These are phyloP conservation scores for Colletotrichum endophyticum DNA, from an alignment of 2,329 filamentous ascomycete species.

Conservation along the genomic window DNA sequence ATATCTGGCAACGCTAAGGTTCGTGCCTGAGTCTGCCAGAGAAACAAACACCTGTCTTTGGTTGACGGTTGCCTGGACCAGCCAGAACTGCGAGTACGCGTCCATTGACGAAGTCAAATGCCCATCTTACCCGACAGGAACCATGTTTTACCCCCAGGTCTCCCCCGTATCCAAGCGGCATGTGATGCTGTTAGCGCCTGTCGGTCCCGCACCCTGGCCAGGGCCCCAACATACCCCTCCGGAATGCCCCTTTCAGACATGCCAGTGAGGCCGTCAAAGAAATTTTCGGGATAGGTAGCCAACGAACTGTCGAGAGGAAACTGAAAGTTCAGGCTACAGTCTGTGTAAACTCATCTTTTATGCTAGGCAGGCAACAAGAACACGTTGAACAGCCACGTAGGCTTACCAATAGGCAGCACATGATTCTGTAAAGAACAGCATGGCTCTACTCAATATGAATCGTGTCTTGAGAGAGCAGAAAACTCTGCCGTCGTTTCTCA, in stretches of 20 bases:
- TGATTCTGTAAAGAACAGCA: not conserved
- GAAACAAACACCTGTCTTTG: not conserved
- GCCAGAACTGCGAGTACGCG: not conserved
- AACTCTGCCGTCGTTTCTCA: not conserved
- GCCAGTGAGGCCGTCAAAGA: not conserved
- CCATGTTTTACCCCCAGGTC: conserved; percentile 5
- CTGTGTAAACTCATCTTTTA: not conserved
- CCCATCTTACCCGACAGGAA: not conserved
- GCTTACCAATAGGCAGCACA: not conserved
- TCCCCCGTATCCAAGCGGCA: not conserved
- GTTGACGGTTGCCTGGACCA: not conserved
- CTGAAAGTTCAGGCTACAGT: not conserved
- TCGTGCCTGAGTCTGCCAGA: not conserved
- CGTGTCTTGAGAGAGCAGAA: not conserved
- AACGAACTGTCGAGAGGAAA: not conserved
- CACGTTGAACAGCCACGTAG: not conserved
- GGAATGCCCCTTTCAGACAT: not conserved
- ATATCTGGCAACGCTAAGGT: not conserved
- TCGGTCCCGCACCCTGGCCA: conserved; percentile 2
- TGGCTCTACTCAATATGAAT: not conserved
- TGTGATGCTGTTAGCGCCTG: conserved; percentile 2
- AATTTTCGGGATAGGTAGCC: not conserved
- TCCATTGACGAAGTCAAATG: not conserved
- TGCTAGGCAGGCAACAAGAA: not conserved
- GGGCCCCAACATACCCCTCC: not conserved